Base-by-base conservation (phyloP, 768 basidiomycete species). In the Glaciozyma antarctica region DNA sequence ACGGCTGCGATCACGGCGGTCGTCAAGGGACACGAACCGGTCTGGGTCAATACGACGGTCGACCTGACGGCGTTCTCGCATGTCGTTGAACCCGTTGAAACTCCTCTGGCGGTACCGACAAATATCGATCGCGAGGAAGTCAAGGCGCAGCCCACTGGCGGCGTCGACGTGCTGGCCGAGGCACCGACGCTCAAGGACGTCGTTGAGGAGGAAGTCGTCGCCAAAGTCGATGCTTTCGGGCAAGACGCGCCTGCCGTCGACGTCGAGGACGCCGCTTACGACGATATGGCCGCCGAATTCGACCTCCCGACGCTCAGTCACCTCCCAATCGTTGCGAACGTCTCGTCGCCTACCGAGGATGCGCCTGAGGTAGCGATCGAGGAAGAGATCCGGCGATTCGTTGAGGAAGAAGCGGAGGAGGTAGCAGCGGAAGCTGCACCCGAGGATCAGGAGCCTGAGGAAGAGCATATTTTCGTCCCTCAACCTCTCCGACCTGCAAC, bases 401-500 rank as follows among this genome's bases (percentile, higher is more conserved):
- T 22, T 7, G 41, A n/a, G 19, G 34, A 21, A n/a, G 47, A 57
- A 0, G 48, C 38, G 9, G 53, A 43, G 44, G 15, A 0, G 26
- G 30, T 28, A 34, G 41, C 49, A 5, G 59, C 45, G 2, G 26
- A 49, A 19, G 62, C 56, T 32, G 32, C 32, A 32, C 32, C 32
- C 32, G 47, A 60, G 16, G 61, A 49, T 28, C 12, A 26, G 13
- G 45, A 44, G 7, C 43, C 52, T 16, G 60, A 54, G 17, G 49
- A 12, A 28, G 58, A 59, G 51, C 15, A 30, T 26, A 41, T n/a
- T 13, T 43, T 61, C 44, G 47, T 64, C 48, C 54, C 64, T 5
- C 60, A 53, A 16, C 44, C 52, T 49, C 43, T 68, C 26, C 62
- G 61, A 10, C 54, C 34, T 41, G 54, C 57, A 19, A 24, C 56